Conservation (phyloP, 495 filamentous ascomycete species). For the Tetracladium marchalianum region DNA sequence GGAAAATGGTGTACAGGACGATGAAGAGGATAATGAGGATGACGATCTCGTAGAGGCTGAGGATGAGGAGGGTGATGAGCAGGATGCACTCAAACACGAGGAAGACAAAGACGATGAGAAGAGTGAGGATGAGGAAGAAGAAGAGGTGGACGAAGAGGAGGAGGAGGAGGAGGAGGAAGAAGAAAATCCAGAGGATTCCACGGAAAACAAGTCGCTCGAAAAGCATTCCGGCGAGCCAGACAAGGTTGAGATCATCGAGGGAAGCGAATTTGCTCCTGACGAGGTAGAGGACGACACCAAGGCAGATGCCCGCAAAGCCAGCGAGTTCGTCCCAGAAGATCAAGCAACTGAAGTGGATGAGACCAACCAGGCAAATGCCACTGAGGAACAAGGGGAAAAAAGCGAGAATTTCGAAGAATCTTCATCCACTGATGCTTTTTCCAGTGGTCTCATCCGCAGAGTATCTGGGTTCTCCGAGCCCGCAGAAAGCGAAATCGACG, state of each 20-base stretch:
- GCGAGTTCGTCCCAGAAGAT: not conserved
- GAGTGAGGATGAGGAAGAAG: slow-evolving; percentile 14
- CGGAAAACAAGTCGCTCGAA: slow-evolving; percentile 7
- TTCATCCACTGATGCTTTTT: slow-evolving; percentile 1
- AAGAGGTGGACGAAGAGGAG: slow-evolving; percentile 20
- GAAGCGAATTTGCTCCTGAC: not conserved
- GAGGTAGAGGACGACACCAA: not conserved
- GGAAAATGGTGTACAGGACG: slow-evolving; percentile 6
- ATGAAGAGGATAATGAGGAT: slow-evolving; percentile 1
- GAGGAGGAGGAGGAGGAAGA: slow-evolving; percentile 19
- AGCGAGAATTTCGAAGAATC: not conserved
- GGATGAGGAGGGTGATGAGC: slow-evolving; percentile 8
- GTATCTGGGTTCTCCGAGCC: not conserved
- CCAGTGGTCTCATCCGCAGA: slow-evolving; percentile 1
- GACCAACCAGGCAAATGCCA: not conserved
- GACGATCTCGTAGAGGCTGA: slow-evolving; percentile 10
- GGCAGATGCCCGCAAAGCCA: not conserved
- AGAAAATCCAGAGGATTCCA: slow-evolving; percentile 17
- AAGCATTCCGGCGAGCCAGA: slow-evolving; percentile 13
- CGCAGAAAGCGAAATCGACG: slow-evolving; percentile 11
- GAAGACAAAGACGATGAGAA: slow-evolving; percentile 19
- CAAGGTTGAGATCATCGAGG: not conserved
- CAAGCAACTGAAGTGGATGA: not conserved
- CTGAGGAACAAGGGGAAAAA: not conserved
- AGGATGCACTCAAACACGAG: slow-evolving; percentile 7